Evolutionary conservation across 2,329 filamentous ascomycete genomes (phyloP), one percentile per base, ranked within the genome.

Genomic region (Venturia oleaginea): DNA sequence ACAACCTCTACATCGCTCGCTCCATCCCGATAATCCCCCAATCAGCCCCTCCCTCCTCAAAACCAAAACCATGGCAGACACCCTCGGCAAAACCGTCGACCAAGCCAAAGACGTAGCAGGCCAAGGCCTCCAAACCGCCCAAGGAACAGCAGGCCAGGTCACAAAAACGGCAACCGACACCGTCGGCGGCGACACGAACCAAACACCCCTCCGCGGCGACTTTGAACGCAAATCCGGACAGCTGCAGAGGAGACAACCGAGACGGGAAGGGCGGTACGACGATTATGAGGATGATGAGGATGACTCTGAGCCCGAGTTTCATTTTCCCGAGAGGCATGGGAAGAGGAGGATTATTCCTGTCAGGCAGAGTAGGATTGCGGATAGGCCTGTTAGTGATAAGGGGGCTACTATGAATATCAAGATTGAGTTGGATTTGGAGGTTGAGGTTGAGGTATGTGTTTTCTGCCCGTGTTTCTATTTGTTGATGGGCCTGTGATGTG

Each of bases 401-500:
- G 74, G 74, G 62, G 75, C 73, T 68, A 72, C 70, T 66, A 67
- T 77, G 68, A 76, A 76, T 70, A 74, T 77, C 68, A 76, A 76
- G 70, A 75, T 77, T 66, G 75, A 77, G 69, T 63, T 40, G 24
- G 59, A 60, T 60, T 60, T 60, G 59, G 59, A 60, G 37, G 59
- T 60, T 8, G 34, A 43, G 34, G 59, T 60, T 42, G 59, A 60
- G 40, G 34, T 60, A 24, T 27, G 59, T 42, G 22, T n/a, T 59
- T 24, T 2, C 34, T 59, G 7, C 24, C 8, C 8, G 4, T 32
- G 22, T 55, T 27, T 32, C 17, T n/a, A n/a, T 59, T 59, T 59
- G 24, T 11, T 7, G 4, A 59, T 17, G 38, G n/a, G n/a, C n/a
- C 38, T 40, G 34, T 40, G 34, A 22, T 24, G 57, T 32, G 27